Evolutionary conservation across 148 eudicot genomes (phyloP).

Genomic region (Talinum fruticosum): DNA sequence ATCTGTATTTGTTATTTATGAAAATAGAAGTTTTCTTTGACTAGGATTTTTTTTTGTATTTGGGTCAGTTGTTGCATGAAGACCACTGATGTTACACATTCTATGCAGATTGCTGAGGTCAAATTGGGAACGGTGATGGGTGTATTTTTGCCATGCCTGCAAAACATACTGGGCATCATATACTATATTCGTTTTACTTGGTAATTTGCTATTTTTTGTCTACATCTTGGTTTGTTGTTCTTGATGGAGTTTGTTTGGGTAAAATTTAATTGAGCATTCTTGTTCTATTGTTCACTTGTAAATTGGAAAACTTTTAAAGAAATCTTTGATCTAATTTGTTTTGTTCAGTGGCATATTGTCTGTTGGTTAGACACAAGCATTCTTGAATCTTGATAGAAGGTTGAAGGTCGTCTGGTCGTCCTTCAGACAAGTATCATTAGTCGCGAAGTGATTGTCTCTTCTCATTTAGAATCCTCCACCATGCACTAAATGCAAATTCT

Average conservation of each 20-base stretch:
- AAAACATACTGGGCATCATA: constrained; percentile 93
- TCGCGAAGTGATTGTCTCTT: too few relatives aligned
- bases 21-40: not conserved
- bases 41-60: not conserved
- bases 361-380: too few relatives aligned
- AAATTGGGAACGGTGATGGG: constrained; percentile 96
- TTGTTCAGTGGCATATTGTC: too few relatives aligned
- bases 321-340: too few relatives aligned
- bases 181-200: constrained; percentile 95
- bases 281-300: too few relatives aligned
- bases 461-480: too few relatives aligned
- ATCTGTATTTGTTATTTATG: not conserved
- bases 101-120: constrained; percentile 49
- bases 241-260: not conserved
- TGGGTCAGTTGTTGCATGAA: not conserved
- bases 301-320: too few relatives aligned
- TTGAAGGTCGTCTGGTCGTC: too few relatives aligned
- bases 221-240: constrained; percentile 7
- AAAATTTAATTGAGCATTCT: not conserved
- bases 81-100: not conserved
- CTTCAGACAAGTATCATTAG: too few relatives aligned
- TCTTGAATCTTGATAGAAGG: too few relatives aligned
- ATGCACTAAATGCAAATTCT: too few relatives aligned
- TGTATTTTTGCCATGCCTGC: constrained; percentile 94
- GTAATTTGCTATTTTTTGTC: constrained; percentile 36